Evolutionary conservation across 2,329 filamentous ascomycete genomes (phyloP), one percentile per base, ranked within the genome.

Genomic region (Fusarium graminum): DNA sequence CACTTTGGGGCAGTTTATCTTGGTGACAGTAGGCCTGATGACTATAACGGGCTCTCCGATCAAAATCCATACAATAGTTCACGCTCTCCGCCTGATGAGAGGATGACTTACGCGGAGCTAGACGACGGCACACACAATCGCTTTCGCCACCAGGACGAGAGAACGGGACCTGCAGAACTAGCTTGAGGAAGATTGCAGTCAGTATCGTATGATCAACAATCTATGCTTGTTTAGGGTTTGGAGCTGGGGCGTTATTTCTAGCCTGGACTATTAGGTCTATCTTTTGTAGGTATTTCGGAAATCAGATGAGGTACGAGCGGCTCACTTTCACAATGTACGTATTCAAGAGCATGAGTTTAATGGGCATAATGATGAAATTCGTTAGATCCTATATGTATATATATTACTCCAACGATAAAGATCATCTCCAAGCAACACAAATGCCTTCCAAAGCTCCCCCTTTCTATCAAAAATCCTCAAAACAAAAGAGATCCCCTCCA

Each of bases 341-440:
- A 41, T 34, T n/a, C 57, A 17, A 38, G 25, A 41, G 41, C 40
- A 7, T 19, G 17, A 19, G 16, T 38, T 42, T 44, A 52, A 61
- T 44, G 51, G 54, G 59, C 45, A 63, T 52, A 68, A 57, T 59
- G 59, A 62, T 60, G 52, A 63, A 66, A 52, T 70, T 52, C 45
- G 58, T 70, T 55, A 52, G 57, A 60, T 68, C 63, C 60, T 57
- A 59, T 68, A 66, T 39, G 47, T 61, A 71, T 72, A 53, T 69
- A 63, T 58, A 63, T 58, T 58, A 63, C 58, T 62, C 64, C 59
- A 70, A 68, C 61, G 70, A 66, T 52, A 67, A 54, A 65, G 55
- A 47, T 61, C 60, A 66, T 68, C 63, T 65, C 65, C 57, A 42
- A 68, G 56, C 57, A 61, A 63, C 65, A 66, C 66, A 62, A 65